Conservation (phyloP, 768 basidiomycete genomes). For the Calocybe gangraenosa region DNA sequence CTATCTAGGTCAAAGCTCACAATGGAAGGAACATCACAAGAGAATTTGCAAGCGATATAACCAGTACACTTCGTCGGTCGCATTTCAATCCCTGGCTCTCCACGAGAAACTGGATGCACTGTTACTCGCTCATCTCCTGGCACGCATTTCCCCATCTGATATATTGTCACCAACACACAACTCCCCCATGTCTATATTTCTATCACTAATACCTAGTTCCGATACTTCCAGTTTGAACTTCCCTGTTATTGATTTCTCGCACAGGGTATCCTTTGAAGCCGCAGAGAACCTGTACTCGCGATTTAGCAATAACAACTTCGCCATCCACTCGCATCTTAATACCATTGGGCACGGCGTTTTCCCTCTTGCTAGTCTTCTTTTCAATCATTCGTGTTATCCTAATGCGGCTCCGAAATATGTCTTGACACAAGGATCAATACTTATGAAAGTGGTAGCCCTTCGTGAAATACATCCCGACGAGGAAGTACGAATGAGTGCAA, state of each 20-base stretch:
- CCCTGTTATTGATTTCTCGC: conserved; percentile 30
- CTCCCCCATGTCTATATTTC: conserved; percentile 29
- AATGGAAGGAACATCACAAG: conserved; percentile 67
- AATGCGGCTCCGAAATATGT: conserved; percentile 65
- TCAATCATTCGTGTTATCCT: conserved; percentile 81
- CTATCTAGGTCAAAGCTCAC: conserved; percentile 55
- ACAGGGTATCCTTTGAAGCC: conserved; percentile 21
- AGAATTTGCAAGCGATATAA: conserved; percentile 62
- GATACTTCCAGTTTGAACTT: conserved; percentile 9
- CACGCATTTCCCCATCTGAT: conserved; percentile 26
- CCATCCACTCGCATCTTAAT: conserved; percentile 67
- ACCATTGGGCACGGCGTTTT: conserved; percentile 74
- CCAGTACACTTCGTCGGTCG: conserved; percentile 38
- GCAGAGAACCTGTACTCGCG: conserved; percentile 43
- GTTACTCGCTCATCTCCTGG: conserved; percentile 60
- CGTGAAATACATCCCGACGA: conserved; percentile 51
- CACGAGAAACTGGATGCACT: conserved; percentile 60
- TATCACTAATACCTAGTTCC: conserved; percentile 44
- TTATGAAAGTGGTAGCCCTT: conserved; percentile 66
- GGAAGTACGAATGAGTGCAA: conserved; percentile 45
- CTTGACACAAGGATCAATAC: conserved; percentile 33
- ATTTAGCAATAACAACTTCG: conserved; percentile 82
- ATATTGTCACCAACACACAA: conserved; percentile 15
- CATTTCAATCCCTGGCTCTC: conserved; percentile 43
- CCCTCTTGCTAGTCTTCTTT: conserved; percentile 70